phyloP scores from a whole-genome alignment of 495 filamentous ascomycete species.

The Letharia lupina region DNA sequence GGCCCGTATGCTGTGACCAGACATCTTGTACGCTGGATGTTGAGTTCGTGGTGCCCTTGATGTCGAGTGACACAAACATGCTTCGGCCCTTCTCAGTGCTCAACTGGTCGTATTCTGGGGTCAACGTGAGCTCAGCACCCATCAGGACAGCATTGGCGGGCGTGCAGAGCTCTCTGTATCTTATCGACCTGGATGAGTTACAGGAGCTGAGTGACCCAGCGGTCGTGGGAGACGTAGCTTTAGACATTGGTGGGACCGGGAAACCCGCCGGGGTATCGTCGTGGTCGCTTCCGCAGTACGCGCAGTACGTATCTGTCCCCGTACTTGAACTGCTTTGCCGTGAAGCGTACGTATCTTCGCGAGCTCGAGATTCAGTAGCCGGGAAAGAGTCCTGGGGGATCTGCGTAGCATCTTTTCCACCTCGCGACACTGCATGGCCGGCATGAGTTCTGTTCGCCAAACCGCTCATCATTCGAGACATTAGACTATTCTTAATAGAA shows the following conservation, averaged over 20 bases:
- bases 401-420: neutral
- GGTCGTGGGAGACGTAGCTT: slow-evolving; percentile 8
- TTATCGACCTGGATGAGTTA: neutral
- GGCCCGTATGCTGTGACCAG: slow-evolving; percentile 1
- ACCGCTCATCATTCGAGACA: slow-evolving; percentile 19
- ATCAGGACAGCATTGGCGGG: slow-evolving; percentile 14
- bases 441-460: slow-evolving; percentile 1
- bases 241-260: slow-evolving; percentile 19
- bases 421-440: neutral
- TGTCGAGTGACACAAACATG: slow-evolving; percentile 22
- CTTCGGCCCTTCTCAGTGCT: slow-evolving; percentile 13
- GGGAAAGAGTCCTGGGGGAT: neutral
- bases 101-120: slow-evolving; percentile 18
- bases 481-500: slow-evolving; percentile 17
- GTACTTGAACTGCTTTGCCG: slow-evolving; percentile 13
- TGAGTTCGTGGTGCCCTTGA: slow-evolving; percentile 14
- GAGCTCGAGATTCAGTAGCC: neutral
- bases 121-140: slow-evolving; percentile 20
- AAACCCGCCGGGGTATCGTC: slow-evolving; percentile 18
- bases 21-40: neutral
- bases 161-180: slow-evolving; percentile 11
- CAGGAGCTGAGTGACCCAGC: slow-evolving; percentile 8
- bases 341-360: neutral
- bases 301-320: slow-evolving; percentile 1
- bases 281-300: slow-evolving; percentile 8